Conservation (phyloP, 768 basidiomycete genomes). For the Mycena leptocephala region DNA sequence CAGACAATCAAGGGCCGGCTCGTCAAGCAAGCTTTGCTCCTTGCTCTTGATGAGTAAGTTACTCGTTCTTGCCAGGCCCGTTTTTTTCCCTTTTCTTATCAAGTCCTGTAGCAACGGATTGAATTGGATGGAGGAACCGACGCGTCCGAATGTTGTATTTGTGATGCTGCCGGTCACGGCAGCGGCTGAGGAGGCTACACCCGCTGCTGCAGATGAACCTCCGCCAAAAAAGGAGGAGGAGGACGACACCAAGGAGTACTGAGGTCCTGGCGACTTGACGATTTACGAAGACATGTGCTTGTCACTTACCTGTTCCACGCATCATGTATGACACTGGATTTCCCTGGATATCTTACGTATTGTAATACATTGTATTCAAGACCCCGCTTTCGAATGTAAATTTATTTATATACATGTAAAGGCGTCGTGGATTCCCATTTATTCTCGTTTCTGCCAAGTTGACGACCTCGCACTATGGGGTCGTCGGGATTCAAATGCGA, state of each 20-base stretch:
- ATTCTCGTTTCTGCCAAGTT: too few species aligned
- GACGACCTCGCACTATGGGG: too few species aligned
- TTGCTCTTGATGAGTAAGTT: constrained; percentile 21
- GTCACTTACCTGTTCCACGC: too few species aligned
- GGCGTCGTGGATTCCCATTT: too few species aligned
- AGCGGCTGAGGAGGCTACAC: background rate
- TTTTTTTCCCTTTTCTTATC: background rate
- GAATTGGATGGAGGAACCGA: constrained; percentile 25
- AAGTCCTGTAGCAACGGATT: constrained; percentile 16
- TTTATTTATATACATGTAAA: too few species aligned
- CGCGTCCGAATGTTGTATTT: constrained; percentile 28
- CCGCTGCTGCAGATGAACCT: background rate
- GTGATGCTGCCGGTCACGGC: constrained; percentile 28
- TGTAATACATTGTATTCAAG: too few species aligned
- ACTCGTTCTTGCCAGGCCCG: background rate
- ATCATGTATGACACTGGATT: too few species aligned
- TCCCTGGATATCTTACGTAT: too few species aligned
- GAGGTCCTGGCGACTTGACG: background rate
- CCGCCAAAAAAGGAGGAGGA: constrained; percentile 19
- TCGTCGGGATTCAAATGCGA: too few species aligned
- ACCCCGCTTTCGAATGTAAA: too few species aligned
- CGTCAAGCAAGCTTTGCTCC: constrained; percentile 29
- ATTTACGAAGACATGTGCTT: background rate
- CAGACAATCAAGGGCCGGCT: constrained; percentile 35
- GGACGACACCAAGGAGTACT: constrained; percentile 31